Evolutionary conservation across 495 filamentous ascomycete genomes (phyloP), one percentile per base, ranked within the genome.

Genomic region (Aspergillus wentii): DNA sequence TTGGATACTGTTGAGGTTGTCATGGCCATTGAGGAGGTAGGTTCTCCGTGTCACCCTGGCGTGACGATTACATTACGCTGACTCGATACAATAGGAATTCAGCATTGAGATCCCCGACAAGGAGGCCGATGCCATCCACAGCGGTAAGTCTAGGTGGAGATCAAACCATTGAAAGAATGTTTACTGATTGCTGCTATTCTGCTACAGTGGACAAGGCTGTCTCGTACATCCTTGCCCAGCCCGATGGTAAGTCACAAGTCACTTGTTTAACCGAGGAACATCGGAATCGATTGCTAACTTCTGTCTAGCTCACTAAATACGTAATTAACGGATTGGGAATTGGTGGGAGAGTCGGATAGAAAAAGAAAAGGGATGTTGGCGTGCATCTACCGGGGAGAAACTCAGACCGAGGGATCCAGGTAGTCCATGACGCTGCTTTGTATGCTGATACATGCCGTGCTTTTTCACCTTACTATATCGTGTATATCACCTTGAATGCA

Each of bases 21-120:
- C 44, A 98, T 98, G 92, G 92, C 92, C 45, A 96, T 98, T 69
- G 92, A 98, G 77, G 92, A 98, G 85, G 91, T 95, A 73, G 49
- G 79, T 41, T 42, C 23, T 30, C 30, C 30, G 46, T 43, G 48
- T 31, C 38, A 48, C 53, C 41, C 36, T 52, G 44, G 41, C 21
- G 27, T 8, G 17, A 16, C 14, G 22, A 21, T 23, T 18, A 27
- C 26, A 48, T 30, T 42, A 48, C 44, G 41, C 52, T 64, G 35
- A 67, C 27, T 28, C 46, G 26, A 41, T 26, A n/a, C 33, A 51
- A 64, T 58, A 97, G 91, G 92, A 98, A 66, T 98, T 98, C 71
- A 96, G 89, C 80, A 92, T 98, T 70, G 92, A 98, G 79, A 98
- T 98, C 64, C 94, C 92, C 48, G 92, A 98, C 69, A 97, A 96